These are phyloP conservation scores for Pleoardoris graminearum DNA, from an alignment of 2,329 filamentous ascomycete species.

Conservation along the genomic window DNA sequence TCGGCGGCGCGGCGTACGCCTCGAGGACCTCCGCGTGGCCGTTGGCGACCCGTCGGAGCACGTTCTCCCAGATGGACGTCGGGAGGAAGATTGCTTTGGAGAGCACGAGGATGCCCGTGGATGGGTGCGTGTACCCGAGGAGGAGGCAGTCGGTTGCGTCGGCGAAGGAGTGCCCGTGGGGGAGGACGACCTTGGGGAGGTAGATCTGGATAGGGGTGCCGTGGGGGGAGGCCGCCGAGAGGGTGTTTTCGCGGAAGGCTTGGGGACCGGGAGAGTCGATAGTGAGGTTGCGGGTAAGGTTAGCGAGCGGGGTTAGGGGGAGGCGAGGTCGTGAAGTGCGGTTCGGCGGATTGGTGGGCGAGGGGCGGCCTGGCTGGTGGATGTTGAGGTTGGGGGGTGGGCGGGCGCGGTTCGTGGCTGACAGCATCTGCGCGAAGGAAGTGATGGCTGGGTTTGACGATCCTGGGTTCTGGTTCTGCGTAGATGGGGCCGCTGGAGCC, in stretches of 20 bases:
- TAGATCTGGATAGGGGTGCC: slow-evolving; percentile 36
- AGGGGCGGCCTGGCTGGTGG: not conserved
- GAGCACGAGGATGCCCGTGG: slow-evolving; percentile 16
- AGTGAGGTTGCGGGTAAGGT: not conserved
- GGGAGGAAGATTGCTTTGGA: slow-evolving; percentile 33
- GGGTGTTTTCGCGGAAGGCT: not conserved
- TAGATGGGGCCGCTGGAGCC: not conserved
- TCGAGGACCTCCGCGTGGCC: slow-evolving; percentile 26
- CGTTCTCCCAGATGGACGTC: slow-evolving; percentile 24
- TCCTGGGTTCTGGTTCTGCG: not conserved
- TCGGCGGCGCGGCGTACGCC: slow-evolving; percentile 18
- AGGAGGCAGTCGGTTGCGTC: slow-evolving; percentile 35
- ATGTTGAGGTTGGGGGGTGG: not conserved
- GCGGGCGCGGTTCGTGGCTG: not conserved
- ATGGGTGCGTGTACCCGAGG: slow-evolving; percentile 24
- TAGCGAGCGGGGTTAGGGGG: slow-evolving; percentile 4
- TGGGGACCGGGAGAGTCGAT: not conserved
- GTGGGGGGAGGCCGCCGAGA: not conserved
- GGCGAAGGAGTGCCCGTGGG: slow-evolving; percentile 9
- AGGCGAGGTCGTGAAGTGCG: not conserved
- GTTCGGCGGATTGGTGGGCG: not conserved
- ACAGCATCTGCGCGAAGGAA: not conserved
- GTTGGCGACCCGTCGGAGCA: slow-evolving; percentile 13
- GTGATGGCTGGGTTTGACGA: not conserved
- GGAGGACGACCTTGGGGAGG: slow-evolving; percentile 26